phyloP scores from a whole-genome alignment of 2,329 filamentous ascomycete species.

The Triangularia setosa region DNA sequence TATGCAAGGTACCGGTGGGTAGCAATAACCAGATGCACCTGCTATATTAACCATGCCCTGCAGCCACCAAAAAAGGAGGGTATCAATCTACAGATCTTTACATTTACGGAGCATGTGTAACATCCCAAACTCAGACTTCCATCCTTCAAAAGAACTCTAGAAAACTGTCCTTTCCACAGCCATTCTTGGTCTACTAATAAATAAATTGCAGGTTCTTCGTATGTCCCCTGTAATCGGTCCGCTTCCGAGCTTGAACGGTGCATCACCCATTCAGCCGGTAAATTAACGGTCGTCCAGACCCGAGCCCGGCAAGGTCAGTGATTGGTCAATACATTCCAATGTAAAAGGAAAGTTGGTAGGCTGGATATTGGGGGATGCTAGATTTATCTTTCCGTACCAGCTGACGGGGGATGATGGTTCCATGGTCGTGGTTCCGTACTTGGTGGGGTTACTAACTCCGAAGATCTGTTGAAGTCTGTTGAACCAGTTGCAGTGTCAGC shows the following conservation, averaged over 20 bases:
- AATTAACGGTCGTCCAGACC: neutral
- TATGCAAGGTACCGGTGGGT: neutral
- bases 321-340: neutral
- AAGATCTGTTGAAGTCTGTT: neutral
- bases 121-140: neutral
- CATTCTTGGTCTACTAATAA: neutral
- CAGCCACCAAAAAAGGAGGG: neutral
- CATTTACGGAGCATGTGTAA: neutral
- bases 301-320: neutral
- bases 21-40: neutral
- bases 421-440: neutral
- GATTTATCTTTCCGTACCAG: neutral
- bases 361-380: neutral
- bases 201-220: neutral
- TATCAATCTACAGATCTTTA: neutral
- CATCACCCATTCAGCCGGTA: neutral
- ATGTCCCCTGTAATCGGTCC: neutral
- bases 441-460: neutral
- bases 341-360: neutral
- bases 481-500: neutral
- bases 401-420: neutral
- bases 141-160: neutral
- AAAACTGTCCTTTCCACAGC: neutral
- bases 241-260: neutral
- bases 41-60: neutral